phyloP scores from a whole-genome alignment of 371 early-diverging fungal species.

The Mucor sp. region DNA sequence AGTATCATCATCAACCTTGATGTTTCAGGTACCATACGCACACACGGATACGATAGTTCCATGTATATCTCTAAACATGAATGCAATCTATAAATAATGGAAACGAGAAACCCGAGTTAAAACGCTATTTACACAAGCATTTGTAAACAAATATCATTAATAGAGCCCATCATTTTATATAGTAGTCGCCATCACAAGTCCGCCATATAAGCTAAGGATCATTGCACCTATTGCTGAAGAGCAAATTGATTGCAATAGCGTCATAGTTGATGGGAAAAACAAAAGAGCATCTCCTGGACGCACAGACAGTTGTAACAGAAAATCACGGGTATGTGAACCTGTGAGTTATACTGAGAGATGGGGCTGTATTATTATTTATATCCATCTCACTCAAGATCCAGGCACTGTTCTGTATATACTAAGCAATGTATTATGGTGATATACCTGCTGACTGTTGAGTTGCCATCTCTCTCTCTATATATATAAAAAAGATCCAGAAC shows the following conservation, averaged over 20 bases:
- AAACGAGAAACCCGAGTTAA: neutral
- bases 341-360: neutral
- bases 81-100: neutral
- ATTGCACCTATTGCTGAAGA: neutral
- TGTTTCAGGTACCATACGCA: neutral
- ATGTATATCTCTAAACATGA: neutral
- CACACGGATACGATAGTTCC: too few relatives aligned
- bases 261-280: constrained; percentile 1
- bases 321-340: constrained; percentile 8
- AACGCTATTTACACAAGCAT: neutral
- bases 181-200: neutral
- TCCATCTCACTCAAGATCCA: too few relatives aligned
- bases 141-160: neutral
- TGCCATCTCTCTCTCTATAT: neutral
- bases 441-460: too few relatives aligned
- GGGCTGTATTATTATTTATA: too few relatives aligned
- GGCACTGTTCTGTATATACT: too few relatives aligned
- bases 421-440: too few relatives aligned
- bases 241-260: constrained; percentile 1
- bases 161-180: neutral
- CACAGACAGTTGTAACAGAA: constrained; percentile 11
- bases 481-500: neutral
- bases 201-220: neutral
- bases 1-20: neutral
- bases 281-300: neutral